Evolutionary conservation across 2,329 filamentous ascomycete species (phyloP).

Genomic region (Fulvia fulva): DNA sequence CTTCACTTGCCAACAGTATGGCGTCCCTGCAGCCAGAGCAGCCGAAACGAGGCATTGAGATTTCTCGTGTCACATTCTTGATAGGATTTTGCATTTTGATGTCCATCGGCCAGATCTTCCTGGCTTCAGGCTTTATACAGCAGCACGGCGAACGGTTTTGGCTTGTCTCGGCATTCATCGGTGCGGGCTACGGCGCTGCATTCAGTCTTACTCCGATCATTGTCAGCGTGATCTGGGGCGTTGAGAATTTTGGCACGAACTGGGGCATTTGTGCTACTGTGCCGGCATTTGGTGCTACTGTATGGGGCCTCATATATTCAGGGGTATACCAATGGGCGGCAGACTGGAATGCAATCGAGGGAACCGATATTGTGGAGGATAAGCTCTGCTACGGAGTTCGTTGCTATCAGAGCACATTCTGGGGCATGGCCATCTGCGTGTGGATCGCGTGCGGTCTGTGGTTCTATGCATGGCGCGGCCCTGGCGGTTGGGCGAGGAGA

Average conservation of each 20-base stretch:
- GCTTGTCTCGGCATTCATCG: constrained; percentile 77
- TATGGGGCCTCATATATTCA: constrained; percentile 90
- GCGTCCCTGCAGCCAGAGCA: constrained; percentile 30
- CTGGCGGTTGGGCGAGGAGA: constrained; percentile 68
- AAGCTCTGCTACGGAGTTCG: constrained; percentile 73
- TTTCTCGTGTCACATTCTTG: constrained; percentile 79
- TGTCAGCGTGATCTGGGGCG: constrained; percentile 92
- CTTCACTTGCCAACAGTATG: constrained; percentile 41
- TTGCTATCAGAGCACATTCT: constrained; percentile 80
- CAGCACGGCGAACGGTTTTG: constrained; percentile 76
- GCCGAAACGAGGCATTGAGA: constrained; percentile 41
- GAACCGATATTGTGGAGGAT: constrained; percentile 36
- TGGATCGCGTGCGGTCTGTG: constrained; percentile 72
- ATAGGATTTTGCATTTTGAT: constrained; percentile 70
- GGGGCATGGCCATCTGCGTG: constrained; percentile 78
- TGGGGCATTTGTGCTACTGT: constrained; percentile 94
- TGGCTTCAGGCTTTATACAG: constrained; percentile 73
- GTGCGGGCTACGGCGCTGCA: constrained; percentile 86
- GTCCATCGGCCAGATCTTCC: constrained; percentile 67
- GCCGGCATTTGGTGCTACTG: constrained; percentile 78
- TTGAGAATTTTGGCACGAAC: constrained; percentile 97
- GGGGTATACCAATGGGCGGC: constrained; percentile 70
- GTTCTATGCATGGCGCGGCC: constrained; percentile 76
- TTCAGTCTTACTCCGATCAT: constrained; percentile 90
- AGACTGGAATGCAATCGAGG: constrained; percentile 35